Percentiles rank a stretch among this genome's conserved stretches.
These are phyloP conservation scores for Furcasterigmium furcatum DNA, from an alignment of 2,329 filamentous ascomycete species.

Conservation along the genomic window DNA sequence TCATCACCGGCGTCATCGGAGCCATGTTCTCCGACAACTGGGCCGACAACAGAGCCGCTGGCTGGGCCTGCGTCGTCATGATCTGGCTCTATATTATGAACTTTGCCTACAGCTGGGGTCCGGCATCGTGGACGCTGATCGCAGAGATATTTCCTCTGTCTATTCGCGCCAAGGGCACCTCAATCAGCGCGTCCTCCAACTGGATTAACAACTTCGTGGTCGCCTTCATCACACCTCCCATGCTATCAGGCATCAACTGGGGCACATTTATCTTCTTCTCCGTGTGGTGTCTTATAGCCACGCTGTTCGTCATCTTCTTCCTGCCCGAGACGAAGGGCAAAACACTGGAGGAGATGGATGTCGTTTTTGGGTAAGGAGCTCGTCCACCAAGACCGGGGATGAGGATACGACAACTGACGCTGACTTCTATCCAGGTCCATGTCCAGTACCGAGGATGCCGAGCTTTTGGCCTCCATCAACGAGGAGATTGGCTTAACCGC, in stretches of 20 bases:
- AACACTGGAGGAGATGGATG: constrained; percentile 55
- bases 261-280: constrained; percentile 60
- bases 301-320: constrained; percentile 45
- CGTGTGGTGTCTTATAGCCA: constrained; percentile 41
- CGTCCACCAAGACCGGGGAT: constrained; percentile 62
- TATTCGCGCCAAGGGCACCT: constrained; percentile 60
- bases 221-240: constrained; percentile 47
- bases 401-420: constrained; percentile 69
- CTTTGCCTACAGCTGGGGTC: constrained; percentile 20
- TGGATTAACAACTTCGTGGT: constrained; percentile 44
- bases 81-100: constrained; percentile 7
- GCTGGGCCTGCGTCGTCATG: constrained; percentile 33
- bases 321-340: constrained; percentile 55
- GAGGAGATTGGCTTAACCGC: constrained; percentile 60
- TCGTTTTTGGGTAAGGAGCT: constrained; percentile 32
- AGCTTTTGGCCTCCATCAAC: no score
- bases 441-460: no score
- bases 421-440: no score
- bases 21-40: constrained; percentile 30
- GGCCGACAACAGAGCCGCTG: constrained; percentile 26
- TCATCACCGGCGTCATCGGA: constrained; percentile 34
- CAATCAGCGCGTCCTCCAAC: constrained; percentile 42
- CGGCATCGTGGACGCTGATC: constrained; percentile 29
- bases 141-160: constrained; percentile 51
- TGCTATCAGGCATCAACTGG: constrained; percentile 48